Conservation (phyloP, 768 basidiomycete genomes). For the Suillus ampliporus region DNA sequence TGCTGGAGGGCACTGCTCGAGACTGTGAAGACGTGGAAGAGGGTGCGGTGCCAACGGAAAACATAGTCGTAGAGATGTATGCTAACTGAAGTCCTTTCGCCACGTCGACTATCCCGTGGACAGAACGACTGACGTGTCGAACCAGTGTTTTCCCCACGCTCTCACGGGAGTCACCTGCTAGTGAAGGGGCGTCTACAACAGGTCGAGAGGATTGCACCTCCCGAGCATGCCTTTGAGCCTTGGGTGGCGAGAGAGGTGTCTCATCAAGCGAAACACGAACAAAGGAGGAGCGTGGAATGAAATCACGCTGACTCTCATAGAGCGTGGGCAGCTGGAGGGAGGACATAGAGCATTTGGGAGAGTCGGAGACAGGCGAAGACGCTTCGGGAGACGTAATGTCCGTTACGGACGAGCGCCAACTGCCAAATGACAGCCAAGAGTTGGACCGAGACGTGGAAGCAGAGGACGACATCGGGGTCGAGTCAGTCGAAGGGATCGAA, state of each 20-base stretch:
- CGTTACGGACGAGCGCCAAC: constrained; percentile 45
- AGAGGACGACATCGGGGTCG: constrained; percentile 32
- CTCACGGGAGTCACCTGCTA: neutral
- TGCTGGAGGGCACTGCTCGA: constrained; percentile 15
- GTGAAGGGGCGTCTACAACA: neutral
- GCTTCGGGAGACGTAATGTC: constrained; percentile 39
- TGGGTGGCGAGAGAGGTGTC: constrained; percentile 37
- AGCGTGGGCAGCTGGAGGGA: constrained; percentile 35
- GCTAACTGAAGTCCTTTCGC: constrained; percentile 63
- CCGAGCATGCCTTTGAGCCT: constrained; percentile 5
- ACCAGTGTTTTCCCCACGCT: constrained; percentile 22
- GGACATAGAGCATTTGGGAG: constrained; percentile 32
- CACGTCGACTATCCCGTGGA: constrained; percentile 51
- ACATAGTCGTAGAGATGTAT: constrained; percentile 60
- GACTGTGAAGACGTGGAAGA: constrained; percentile 26
- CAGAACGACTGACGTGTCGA: constrained; percentile 41
- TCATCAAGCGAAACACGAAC: constrained; percentile 44
- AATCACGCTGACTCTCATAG: constrained; percentile 37
- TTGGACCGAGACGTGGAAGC: constrained; percentile 41
- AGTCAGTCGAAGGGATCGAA: constrained; percentile 28
- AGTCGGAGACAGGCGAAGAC: constrained; percentile 38
- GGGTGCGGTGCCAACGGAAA: constrained; percentile 40
- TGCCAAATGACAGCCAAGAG: constrained; percentile 51
- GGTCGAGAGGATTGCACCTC: neutral
- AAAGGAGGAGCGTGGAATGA: constrained; percentile 41